Conservation (phyloP, 2,329 filamentous ascomycete species). For the Calonectria honghensis region DNA sequence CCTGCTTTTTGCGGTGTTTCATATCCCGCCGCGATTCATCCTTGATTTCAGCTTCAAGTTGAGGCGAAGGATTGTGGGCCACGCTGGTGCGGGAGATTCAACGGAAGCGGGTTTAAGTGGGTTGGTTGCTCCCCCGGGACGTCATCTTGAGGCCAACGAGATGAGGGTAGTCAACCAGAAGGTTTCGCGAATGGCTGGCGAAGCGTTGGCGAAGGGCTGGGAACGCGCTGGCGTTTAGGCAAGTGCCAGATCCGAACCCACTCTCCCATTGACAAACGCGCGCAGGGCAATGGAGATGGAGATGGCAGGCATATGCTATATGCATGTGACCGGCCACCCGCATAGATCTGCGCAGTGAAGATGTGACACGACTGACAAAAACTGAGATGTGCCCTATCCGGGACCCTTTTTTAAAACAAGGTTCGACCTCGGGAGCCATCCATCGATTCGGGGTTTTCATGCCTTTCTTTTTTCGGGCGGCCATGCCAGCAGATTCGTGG, state of each 20-base stretch:
- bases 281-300: constrained; percentile 24
- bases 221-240: constrained; percentile 18
- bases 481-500: constrained; percentile 14
- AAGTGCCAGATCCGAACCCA: constrained; percentile 48
- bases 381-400: constrained; percentile 25
- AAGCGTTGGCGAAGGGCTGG: constrained; percentile 23
- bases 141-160: constrained; percentile 38
- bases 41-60: constrained; percentile 49
- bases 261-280: constrained; percentile 34
- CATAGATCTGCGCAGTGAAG: constrained; percentile 48
- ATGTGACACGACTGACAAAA: constrained; percentile 44
- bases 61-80: constrained; percentile 51
- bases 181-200: constrained; percentile 30
- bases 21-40: constrained; percentile 43
- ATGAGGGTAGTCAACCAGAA: constrained; percentile 25
- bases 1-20: constrained; percentile 40
- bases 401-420: constrained; percentile 29
- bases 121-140: constrained; percentile 16
- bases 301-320: constrained; percentile 39
- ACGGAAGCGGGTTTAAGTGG: constrained; percentile 36
- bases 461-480: constrained; percentile 18
- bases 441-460: constrained; percentile 21
- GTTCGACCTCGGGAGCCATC: constrained; percentile 29
- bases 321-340: constrained; percentile 54
- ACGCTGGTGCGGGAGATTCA: constrained; percentile 44